Conservation (phyloP, 306 rosid species). For the Mucuna pruriens region DNA sequence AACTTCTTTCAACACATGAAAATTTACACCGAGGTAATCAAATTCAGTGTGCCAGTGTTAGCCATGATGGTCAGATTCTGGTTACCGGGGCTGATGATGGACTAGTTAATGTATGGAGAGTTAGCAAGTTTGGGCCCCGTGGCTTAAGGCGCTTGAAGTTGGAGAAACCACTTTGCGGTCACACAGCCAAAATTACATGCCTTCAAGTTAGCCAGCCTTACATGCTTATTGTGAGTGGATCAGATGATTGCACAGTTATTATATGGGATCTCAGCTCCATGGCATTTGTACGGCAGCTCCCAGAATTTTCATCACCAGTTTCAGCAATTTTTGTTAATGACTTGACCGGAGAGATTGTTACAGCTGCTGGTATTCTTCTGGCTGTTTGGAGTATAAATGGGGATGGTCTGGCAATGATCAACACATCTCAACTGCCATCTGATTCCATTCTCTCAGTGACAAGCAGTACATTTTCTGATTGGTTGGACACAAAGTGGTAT, state of each 20-base stretch:
- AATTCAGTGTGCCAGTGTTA: conserved; percentile 83
- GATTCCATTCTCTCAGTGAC: conserved; percentile 94
- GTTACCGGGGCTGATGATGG: conserved; percentile 99
- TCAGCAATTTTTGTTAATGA: conserved; percentile 93
- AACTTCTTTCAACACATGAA: conserved; percentile 94
- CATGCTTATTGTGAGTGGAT: conserved; percentile 97
- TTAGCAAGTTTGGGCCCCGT: conserved; percentile 74
- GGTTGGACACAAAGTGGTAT: conserved; percentile 95
- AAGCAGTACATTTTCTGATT: conserved; percentile 84
- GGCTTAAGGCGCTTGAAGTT: conserved; percentile 66
- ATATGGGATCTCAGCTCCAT: conserved; percentile 98
- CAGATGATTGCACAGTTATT: conserved; percentile 93
- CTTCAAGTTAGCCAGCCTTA: conserved; percentile 97
- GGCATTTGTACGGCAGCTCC: conserved; percentile 92
- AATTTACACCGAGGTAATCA: conserved; percentile 94
- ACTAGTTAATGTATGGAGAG: conserved; percentile 91
- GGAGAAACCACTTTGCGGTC: conserved; percentile 95
- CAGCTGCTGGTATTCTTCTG: conserved; percentile 94
- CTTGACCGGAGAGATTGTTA: conserved; percentile 92
- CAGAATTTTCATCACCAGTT: conserved; percentile 86
- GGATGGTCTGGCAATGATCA: conserved; percentile 92
- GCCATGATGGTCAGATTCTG: conserved; percentile 88
- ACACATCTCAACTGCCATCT: conserved; percentile 94
- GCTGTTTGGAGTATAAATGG: conserved; percentile 98
- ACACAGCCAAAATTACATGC: conserved; percentile 83